Evolutionary conservation across 2,329 filamentous ascomycete species (phyloP).

Genomic region (Bipolaris victoriae): DNA sequence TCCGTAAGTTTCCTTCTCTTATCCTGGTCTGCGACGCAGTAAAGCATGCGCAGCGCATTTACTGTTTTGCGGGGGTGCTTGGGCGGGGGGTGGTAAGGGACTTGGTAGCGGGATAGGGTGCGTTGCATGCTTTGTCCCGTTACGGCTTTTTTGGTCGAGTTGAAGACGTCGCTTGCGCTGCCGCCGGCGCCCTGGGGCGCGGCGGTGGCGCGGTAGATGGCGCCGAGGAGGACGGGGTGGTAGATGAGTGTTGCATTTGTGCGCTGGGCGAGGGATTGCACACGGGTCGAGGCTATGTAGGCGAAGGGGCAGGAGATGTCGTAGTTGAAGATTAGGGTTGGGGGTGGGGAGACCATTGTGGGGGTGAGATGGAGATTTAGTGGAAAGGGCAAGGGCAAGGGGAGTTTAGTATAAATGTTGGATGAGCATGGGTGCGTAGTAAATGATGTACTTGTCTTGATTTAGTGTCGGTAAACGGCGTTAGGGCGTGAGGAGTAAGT

Average conservation of each 20-base stretch:
- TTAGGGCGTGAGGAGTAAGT: slow-evolving; percentile 9
- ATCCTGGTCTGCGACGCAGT: slow-evolving; percentile 26
- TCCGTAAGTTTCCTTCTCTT: slow-evolving; percentile 31
- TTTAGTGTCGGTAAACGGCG: slow-evolving; percentile 8
- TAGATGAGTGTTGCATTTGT: slow-evolving; percentile 34
- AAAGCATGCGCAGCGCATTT: slow-evolving; percentile 40
- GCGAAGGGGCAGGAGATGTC: slow-evolving; percentile 48
- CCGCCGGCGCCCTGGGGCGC: slow-evolving; percentile 46
- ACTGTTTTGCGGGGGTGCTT: slow-evolving; percentile 44
- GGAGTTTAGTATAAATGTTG: neutral
- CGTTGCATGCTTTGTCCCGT: slow-evolving; percentile 35
- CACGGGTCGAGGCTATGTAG: slow-evolving; percentile 47
- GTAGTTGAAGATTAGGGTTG: slow-evolving; percentile 37
- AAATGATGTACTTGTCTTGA: neutral
- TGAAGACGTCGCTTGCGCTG: slow-evolving; percentile 45
- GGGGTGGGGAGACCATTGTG: slow-evolving; percentile 17
- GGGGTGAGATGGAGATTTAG: neutral
- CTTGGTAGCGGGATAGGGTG: slow-evolving; percentile 39
- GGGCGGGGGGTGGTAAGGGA: slow-evolving; percentile 40
- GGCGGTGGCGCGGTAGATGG: slow-evolving; percentile 45
- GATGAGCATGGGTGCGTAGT: neutral
- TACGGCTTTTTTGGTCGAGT: slow-evolving; percentile 43
- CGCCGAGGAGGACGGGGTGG: slow-evolving; percentile 43
- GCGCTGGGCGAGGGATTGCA: slow-evolving; percentile 38
- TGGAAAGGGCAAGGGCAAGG: neutral